Evolutionary conservation across 192 early-diverging fungal species (phyloP).

Genomic region (Umbelopsis isabellina): DNA sequence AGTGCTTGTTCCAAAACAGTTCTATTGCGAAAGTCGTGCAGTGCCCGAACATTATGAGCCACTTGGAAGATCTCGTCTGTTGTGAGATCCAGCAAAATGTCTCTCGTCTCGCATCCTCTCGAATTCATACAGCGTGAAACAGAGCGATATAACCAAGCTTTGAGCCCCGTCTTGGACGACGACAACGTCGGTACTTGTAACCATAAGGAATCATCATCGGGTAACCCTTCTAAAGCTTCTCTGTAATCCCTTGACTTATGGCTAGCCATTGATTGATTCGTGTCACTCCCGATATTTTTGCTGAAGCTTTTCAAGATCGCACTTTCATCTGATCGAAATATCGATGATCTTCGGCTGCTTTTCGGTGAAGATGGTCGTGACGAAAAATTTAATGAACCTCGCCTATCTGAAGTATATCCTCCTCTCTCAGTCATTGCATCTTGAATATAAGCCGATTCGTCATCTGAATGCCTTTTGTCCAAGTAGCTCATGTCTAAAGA

Average conservation of each 20-base stretch:
- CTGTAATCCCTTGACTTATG: too few species aligned
- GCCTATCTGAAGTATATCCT: too few species aligned
- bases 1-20: neutral
- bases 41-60: neutral
- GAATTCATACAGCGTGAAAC: neutral
- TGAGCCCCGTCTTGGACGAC: neutral
- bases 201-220: neutral
- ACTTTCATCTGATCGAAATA: neutral
- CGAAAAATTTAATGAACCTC: neutral
- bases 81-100: neutral
- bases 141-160: neutral
- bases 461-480: neutral
- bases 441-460: too few species aligned
- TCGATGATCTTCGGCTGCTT: neutral
- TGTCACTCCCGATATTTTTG: too few species aligned
- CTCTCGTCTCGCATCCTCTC: neutral
- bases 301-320: neutral
- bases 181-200: neutral
- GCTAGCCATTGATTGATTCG: too few species aligned
- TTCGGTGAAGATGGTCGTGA: neutral
- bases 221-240: neutral
- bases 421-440: too few species aligned
- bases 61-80: neutral
- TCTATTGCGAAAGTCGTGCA: neutral
- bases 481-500: neutral